Conservation (phyloP, 345 rosid genomes). For the Bruguiera gymnorhiza region DNA sequence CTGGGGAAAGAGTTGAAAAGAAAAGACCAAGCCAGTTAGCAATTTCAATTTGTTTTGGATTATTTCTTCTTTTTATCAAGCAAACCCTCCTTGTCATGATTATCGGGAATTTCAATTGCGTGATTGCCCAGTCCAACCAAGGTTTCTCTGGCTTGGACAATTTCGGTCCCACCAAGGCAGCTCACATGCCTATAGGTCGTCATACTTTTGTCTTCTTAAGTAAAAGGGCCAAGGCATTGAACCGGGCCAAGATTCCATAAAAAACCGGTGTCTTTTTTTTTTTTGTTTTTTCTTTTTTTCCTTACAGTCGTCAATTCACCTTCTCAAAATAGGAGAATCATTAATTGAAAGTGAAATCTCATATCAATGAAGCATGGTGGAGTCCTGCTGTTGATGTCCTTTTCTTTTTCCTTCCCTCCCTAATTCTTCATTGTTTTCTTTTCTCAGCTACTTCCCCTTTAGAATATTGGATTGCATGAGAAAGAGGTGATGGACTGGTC, state of each 20-base stretch:
- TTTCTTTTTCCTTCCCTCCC: background rate
- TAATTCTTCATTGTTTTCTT: too few relatives aligned
- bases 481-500: too few relatives aligned
- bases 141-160: conserved; percentile 1
- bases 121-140: conserved; percentile 9
- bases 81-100: conserved; percentile 7
- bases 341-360: background rate
- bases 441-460: background rate
- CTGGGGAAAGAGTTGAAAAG: too few relatives aligned
- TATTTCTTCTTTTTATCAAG: too few relatives aligned
- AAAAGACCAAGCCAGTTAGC: too few relatives aligned
- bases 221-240: background rate
- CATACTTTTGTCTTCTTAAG: background rate
- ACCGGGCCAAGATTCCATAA: background rate
- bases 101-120: conserved; percentile 16
- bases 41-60: too few relatives aligned
- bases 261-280: background rate
- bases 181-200: background rate
- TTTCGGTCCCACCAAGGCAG: conserved; percentile 5
- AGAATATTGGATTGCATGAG: too few relatives aligned
- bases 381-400: background rate
- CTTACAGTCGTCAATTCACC: background rate
- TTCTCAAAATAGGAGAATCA: background rate
- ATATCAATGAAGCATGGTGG: background rate
- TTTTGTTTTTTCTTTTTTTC: too few relatives aligned